These are phyloP conservation scores for Cryptococcus floricola DNA, from an alignment of 1,284 basidiomycete genomes.

Conservation along the genomic window DNA sequence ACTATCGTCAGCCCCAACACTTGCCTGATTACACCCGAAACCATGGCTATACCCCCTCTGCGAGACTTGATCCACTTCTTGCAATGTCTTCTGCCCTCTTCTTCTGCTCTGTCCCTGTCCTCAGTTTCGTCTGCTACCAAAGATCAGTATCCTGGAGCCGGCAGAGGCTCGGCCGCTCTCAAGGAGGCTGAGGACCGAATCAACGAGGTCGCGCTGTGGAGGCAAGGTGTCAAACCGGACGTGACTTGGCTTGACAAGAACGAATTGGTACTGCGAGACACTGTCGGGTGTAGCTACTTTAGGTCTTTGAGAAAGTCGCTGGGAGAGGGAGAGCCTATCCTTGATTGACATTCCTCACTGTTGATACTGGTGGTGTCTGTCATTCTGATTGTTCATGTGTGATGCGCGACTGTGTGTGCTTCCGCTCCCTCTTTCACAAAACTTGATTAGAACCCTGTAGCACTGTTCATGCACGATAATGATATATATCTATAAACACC, in stretches of 20 bases:
- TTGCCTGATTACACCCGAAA: constrained; percentile 1
- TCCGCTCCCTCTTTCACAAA: no score
- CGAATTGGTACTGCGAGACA: constrained; percentile 10
- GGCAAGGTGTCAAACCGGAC: neutral
- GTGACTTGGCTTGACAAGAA: constrained; percentile 9
- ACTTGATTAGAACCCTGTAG: neutral
- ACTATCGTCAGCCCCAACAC: constrained; percentile 1
- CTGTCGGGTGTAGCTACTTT: constrained; percentile 11
- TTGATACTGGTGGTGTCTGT: neutral
- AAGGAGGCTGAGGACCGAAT: neutral
- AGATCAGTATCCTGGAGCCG: no score
- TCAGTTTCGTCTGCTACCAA: neutral
- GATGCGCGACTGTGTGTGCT: neutral
- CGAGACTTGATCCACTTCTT: constrained; percentile 7
- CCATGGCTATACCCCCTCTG: neutral
- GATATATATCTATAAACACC: neutral
- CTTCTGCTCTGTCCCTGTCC: constrained; percentile 4
- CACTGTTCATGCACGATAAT: neutral
- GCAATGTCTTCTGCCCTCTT: constrained; percentile 11
- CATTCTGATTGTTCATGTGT: neutral
- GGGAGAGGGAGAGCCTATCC: neutral
- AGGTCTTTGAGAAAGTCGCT: constrained; percentile 6
- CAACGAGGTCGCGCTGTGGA: neutral
- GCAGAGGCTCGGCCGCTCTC: neutral
- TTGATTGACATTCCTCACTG: neutral